These are phyloP conservation scores for Platismatia glauca DNA, from an alignment of 495 filamentous ascomycete species.

Conservation along the genomic window DNA sequence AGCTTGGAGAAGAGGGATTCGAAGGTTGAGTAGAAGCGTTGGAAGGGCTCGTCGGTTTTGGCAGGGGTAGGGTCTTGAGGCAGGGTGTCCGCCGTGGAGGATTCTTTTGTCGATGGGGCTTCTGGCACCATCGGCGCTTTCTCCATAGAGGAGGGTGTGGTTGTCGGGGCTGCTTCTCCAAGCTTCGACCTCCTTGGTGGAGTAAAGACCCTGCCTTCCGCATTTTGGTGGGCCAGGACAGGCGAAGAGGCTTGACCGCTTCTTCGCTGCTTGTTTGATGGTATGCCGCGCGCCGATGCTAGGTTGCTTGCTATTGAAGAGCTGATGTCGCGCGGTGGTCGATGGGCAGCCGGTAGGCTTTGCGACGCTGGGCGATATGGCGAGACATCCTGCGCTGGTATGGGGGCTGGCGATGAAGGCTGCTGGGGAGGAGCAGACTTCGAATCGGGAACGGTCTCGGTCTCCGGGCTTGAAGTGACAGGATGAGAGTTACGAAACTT, in stretches of 20 bases:
- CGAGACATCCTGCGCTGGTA: conserved; percentile 27
- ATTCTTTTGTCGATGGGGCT: neutral
- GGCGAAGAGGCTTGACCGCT: conserved; percentile 50
- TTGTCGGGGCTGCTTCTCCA: conserved; percentile 29
- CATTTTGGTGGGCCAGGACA: conserved; percentile 63
- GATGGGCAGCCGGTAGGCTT: conserved; percentile 39
- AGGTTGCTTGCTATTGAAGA: conserved; percentile 90
- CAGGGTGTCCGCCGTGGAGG: neutral
- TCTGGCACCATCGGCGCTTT: conserved; percentile 23
- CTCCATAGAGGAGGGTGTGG: conserved; percentile 17
- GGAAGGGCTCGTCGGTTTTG: conserved; percentile 67
- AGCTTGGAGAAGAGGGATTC: conserved; percentile 73
- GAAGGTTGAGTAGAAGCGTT: conserved; percentile 82
- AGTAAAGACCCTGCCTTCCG: conserved; percentile 59
- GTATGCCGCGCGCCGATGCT: conserved; percentile 81
- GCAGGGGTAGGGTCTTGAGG: conserved; percentile 19
- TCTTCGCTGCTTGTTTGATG: conserved; percentile 53
- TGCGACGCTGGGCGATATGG: conserved; percentile 35
- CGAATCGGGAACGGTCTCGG: conserved; percentile 18
- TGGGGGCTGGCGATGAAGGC: conserved; percentile 20
- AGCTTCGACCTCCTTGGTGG: conserved; percentile 41
- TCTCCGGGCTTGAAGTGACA: conserved; percentile 23
- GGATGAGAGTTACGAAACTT: conserved; percentile 59
- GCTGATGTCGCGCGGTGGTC: conserved; percentile 53
- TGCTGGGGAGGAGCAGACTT: conserved; percentile 11